phyloP scores from a whole-genome alignment of 176 grass and related monocot genomes.

The Oryza coarctata region DNA sequence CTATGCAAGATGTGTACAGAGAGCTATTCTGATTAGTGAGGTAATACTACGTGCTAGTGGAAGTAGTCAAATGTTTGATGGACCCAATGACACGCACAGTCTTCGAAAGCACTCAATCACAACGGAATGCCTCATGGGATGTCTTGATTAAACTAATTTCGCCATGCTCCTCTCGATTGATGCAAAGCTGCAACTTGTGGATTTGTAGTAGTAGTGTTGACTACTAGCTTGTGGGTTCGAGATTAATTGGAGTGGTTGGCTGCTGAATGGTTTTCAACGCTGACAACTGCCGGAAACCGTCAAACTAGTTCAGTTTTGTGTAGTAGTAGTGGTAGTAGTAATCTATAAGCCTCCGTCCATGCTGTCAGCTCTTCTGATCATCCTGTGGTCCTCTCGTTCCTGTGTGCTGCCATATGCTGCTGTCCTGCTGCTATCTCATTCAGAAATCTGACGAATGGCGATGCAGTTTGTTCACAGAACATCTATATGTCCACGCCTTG shows the following conservation, averaged over 20 bases:
- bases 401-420: constrained; percentile 8
- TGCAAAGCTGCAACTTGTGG: not conserved
- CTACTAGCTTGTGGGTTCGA: not conserved
- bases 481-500: not conserved
- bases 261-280: constrained; percentile 43
- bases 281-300: constrained; percentile 36
- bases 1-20: not conserved
- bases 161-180: constrained; percentile 20
- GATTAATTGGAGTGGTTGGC: constrained; percentile 30
- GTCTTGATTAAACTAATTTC: constrained; percentile 6
- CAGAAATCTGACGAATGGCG: not conserved
- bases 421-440: not conserved
- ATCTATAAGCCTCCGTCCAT: not conserved
- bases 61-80: constrained; percentile 31
- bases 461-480: not conserved
- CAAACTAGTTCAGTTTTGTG: constrained; percentile 30
- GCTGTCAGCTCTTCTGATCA: not conserved
- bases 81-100: constrained; percentile 1
- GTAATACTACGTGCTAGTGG: constrained; percentile 19
- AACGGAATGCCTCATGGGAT: constrained; percentile 51
- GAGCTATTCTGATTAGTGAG: not conserved
- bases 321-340: not conserved
- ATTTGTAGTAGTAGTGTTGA: constrained; percentile 24
- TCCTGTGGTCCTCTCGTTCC: not conserved
- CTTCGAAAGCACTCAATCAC: constrained; percentile 33